Percentiles rank a stretch among this genome's conserved stretches.
Conservation (phyloP, 345 rosid genomes). For the Erucastrum elatum region DNA sequence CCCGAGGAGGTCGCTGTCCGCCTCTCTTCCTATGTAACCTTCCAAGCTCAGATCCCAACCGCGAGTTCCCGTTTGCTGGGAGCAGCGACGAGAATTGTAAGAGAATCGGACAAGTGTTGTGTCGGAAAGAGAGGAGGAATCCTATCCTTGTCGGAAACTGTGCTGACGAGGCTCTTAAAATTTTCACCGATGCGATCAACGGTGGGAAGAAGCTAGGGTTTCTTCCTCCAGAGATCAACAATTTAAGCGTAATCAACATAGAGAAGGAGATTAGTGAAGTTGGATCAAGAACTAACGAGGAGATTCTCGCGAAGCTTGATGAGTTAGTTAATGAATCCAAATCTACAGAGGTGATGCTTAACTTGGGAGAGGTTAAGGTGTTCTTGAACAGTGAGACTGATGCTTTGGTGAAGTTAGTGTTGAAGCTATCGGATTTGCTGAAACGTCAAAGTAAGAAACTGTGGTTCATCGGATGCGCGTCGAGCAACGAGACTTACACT, state of each 20-base stretch:
- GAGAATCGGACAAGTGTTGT: slow-evolving; percentile 48
- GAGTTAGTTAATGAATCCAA: slow-evolving; percentile 37
- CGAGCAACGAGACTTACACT: slow-evolving; percentile 48
- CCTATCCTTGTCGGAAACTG: slow-evolving; percentile 56
- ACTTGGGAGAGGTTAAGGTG: slow-evolving; percentile 54
- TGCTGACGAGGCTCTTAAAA: slow-evolving; percentile 48
- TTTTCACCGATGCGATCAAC: slow-evolving; percentile 41
- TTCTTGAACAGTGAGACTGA: slow-evolving; percentile 35
- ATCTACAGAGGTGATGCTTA: slow-evolving; percentile 44
- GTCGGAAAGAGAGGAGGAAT: slow-evolving; percentile 39
- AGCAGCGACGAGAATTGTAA: slow-evolving; percentile 44
- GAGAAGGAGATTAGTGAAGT: slow-evolving; percentile 48
- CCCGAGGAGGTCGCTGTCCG: slow-evolving; percentile 36
- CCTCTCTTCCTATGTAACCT: slow-evolving; percentile 56
- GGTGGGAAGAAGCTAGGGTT: slow-evolving; percentile 36
- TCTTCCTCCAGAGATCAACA: slow-evolving; percentile 40
- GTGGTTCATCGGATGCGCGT: slow-evolving; percentile 56
- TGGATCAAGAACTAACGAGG: slow-evolving; percentile 37
- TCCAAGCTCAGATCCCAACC: slow-evolving; percentile 38
- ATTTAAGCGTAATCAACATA: slow-evolving; percentile 41
- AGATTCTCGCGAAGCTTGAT: slow-evolving; percentile 36
- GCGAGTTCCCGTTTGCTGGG: slow-evolving; percentile 33
- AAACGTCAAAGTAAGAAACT: slow-evolving; percentile 37
- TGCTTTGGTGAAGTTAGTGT: slow-evolving; percentile 39
- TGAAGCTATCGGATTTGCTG: slow-evolving; percentile 47